Base-by-base conservation (phyloP, 2,329 filamentous ascomycete species). In the Lanzia echinophila region DNA sequence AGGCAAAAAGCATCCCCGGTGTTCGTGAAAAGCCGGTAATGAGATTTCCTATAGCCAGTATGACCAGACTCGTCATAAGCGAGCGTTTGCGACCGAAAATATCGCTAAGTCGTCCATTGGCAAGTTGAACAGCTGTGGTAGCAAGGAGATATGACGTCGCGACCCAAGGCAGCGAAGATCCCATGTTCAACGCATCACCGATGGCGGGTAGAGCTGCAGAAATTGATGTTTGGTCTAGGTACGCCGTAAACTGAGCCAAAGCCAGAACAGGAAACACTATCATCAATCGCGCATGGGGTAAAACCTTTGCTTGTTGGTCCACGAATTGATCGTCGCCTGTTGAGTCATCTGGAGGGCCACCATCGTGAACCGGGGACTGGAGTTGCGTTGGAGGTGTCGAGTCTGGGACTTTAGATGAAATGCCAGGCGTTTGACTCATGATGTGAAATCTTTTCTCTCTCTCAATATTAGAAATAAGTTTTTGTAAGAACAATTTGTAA, bases 81-180 rank as follows among this genome's bases (percentile, higher is more conserved):
- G 31, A 32, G 13, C 31, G 43, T 15, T 58, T 58, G 22, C 57
- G 44, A 3, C 57, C 57, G 20, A 58, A 56, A 10, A 58, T 55
- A 32, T 59, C 52, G n/a, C 36, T 47, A 2, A 59, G 31, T 1
- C 49, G 32, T 6, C 52, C 50, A 46, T 54, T 50, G 44, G 56
- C 36, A 10, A 53, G 54, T n/a, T 58, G 57, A 7, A 55, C 44
- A 32, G 32, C 44, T 11, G 51, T 54, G 7, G 44, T 52, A 11
- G 57, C 34, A n/a, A 50, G 32, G 4, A 59, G 28, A 33, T 48
- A 59, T 44, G 47, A 52, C 13, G 56, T 50, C 5, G 31, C 56
- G 2, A 56, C 50, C 49, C 48, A 53, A n/a, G 48, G 50, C 3
- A 53, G 50, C 2, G 50, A 51, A 11, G 53, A 20, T 6, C 53